Evolutionary conservation across 768 basidiomycete genomes (phyloP).

Genomic region (Sistotremastrum niveocremeum): DNA sequence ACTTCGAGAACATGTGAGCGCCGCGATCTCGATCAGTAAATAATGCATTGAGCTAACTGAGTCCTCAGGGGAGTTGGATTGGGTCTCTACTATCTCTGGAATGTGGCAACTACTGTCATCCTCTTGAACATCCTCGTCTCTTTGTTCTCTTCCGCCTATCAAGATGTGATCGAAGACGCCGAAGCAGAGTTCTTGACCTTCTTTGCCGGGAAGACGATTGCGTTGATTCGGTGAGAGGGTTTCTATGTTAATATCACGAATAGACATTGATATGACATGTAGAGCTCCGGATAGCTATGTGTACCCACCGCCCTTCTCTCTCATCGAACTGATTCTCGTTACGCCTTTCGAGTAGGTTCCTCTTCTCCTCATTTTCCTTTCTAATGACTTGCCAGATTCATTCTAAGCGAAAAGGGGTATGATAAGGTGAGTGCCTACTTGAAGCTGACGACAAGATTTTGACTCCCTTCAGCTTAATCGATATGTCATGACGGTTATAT

Average conservation of each 20-base stretch:
- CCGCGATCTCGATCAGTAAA: conserved; percentile 23
- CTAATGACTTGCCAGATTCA: conserved; percentile 23
- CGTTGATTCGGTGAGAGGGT: conserved; percentile 79
- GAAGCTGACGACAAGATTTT: not conserved
- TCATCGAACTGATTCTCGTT: conserved; percentile 67
- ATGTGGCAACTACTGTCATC: conserved; percentile 67
- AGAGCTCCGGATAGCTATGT: conserved; percentile 20
- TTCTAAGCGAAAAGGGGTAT: conserved; percentile 40
- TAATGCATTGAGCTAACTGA: not conserved
- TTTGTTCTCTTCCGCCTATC: conserved; percentile 87
- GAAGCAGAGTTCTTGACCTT: conserved; percentile 85
- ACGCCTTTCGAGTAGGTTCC: conserved; percentile 72
- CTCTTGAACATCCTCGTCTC: conserved; percentile 91
- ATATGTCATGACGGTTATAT: conserved; percentile 62
- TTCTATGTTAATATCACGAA: conserved; percentile 35
- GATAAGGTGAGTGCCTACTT: conserved; percentile 30
- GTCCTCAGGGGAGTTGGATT: conserved; percentile 30
- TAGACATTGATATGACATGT: not conserved
- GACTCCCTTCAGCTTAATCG: conserved; percentile 47
- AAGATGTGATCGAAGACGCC: conserved; percentile 73
- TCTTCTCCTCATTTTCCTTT: conserved; percentile 2
- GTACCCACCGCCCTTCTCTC: conserved; percentile 88
- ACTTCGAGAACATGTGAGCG: conserved; percentile 42
- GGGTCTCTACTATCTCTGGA: conserved; percentile 77
- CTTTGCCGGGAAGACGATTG: conserved; percentile 77